phyloP scores from a whole-genome alignment of 2,329 filamentous ascomycete species.

The Phialophora verrucosa region DNA sequence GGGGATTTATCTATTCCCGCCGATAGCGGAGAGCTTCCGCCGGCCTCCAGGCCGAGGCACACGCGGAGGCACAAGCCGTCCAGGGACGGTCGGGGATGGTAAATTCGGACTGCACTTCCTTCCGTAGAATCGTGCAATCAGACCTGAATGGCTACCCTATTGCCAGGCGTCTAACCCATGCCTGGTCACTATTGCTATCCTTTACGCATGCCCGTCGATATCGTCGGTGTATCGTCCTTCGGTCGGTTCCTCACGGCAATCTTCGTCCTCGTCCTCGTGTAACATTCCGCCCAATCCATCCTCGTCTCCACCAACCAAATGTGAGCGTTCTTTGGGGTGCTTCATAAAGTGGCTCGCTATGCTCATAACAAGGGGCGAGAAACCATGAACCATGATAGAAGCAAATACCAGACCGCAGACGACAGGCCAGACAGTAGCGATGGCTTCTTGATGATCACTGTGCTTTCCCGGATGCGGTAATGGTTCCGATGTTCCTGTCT shows the following conservation, averaged over 20 bases:
- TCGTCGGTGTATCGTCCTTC: slow-evolving; percentile 7
- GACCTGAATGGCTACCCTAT: not conserved
- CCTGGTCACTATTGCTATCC: not conserved
- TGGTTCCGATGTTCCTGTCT: slow-evolving; percentile 55
- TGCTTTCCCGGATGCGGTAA: slow-evolving; percentile 51
- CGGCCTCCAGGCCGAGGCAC: slow-evolving; percentile 11
- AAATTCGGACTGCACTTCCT: not conserved
- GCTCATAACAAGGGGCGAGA: slow-evolving; percentile 59
- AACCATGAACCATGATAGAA: slow-evolving; percentile 60
- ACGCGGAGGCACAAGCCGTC: not conserved
- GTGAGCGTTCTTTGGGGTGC: slow-evolving; percentile 55
- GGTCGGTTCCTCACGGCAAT: slow-evolving; percentile 30
- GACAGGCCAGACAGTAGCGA: slow-evolving; percentile 60
- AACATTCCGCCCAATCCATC: slow-evolving; percentile 59
- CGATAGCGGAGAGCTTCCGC: slow-evolving; percentile 8
- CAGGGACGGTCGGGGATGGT: not conserved
- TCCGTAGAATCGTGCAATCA: not conserved
- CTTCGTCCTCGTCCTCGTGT: slow-evolving; percentile 47
- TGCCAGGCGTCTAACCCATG: not conserved
- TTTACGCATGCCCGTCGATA: slow-evolving; percentile 5
- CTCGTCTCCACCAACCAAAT: slow-evolving; percentile 57
- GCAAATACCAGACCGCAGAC: slow-evolving; percentile 62
- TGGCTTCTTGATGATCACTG: slow-evolving; percentile 46
- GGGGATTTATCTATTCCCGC: slow-evolving; percentile 29
- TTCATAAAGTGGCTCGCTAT: slow-evolving; percentile 55